phyloP scores from a whole-genome alignment of 768 basidiomycete genomes.

The Rhizopogon sp. region DNA sequence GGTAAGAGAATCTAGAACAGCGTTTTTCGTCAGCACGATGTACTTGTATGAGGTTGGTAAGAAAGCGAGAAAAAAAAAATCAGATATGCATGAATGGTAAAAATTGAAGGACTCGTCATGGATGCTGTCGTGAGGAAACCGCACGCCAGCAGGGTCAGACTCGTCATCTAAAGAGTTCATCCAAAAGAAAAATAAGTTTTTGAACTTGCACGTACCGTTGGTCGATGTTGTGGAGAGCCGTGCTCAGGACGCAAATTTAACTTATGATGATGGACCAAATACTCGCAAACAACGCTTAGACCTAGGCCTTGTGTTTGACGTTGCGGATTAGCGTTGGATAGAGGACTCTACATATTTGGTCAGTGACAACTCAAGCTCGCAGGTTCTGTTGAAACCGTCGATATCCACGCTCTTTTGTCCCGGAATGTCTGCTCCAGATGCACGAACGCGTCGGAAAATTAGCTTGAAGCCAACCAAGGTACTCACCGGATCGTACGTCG shows the following conservation, averaged over 20 bases:
- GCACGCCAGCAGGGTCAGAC: slow-evolving; percentile 61
- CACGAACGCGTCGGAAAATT: slow-evolving; percentile 60
- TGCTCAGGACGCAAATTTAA: slow-evolving; percentile 15
- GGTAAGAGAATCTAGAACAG: not conserved
- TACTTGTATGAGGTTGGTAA: not conserved
- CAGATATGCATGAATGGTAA: slow-evolving; percentile 97
- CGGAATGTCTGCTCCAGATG: slow-evolving; percentile 60
- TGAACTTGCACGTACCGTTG: slow-evolving; percentile 16
- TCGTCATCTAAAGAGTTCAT: slow-evolving; percentile 69
- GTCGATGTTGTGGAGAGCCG: not conserved
- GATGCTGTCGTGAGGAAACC: slow-evolving; percentile 53
- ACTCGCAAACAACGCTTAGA: not conserved
- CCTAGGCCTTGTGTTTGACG: too few relatives aligned
- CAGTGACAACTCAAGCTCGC: not conserved
- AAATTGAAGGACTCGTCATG: slow-evolving; percentile 59
- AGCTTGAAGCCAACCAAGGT: slow-evolving; percentile 52
- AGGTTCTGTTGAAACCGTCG: not conserved
- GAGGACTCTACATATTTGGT: too few relatives aligned
- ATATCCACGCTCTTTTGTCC: slow-evolving; percentile 2
- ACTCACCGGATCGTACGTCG: slow-evolving; percentile 49
- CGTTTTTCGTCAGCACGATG: slow-evolving; percentile 10
- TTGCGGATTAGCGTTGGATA: too few relatives aligned
- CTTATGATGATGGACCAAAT: slow-evolving; percentile 1
- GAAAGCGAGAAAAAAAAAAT: slow-evolving; percentile 18
- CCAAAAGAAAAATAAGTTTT: slow-evolving; percentile 15